These are phyloP conservation scores for Myxozyma sirexii DNA, from an alignment of 805 yeast species.

Conservation along the genomic window DNA sequence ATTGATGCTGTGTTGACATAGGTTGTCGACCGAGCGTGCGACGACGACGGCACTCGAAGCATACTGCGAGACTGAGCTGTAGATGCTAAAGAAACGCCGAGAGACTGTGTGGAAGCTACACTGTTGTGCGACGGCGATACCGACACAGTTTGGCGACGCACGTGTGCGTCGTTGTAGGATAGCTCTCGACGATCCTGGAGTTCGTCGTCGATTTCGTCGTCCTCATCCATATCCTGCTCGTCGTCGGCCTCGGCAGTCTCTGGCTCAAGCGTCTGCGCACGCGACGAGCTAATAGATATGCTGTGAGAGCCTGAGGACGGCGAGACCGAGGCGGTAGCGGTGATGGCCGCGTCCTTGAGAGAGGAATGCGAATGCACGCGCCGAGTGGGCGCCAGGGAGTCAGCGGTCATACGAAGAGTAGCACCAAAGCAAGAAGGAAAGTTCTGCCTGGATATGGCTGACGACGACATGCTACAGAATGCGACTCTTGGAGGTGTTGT, in stretches of 20 bases:
- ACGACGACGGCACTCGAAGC: background rate
- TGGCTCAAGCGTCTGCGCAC: background rate
- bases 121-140: slow-evolving; percentile 6
- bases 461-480: slow-evolving; percentile 1
- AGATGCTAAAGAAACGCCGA: background rate
- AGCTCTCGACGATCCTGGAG: background rate
- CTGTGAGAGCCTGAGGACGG: slow-evolving; percentile 6
- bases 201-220: slow-evolving; percentile 15
- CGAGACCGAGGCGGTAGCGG: background rate
- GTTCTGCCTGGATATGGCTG: slow-evolving; percentile 5
- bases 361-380: slow-evolving; percentile 12
- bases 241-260: background rate
- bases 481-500: background rate
- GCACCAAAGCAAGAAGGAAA: slow-evolving; percentile 1
- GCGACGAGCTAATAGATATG: background rate
- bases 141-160: background rate
- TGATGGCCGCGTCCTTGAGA: slow-evolving; percentile 7
- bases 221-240: slow-evolving; percentile 2
- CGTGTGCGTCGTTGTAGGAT: slow-evolving; percentile 1
- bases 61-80: slow-evolving; percentile 6
- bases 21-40: slow-evolving; percentile 1
- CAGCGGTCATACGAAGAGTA: background rate
- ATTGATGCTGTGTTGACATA: background rate
- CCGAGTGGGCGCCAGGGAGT: background rate
- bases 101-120: background rate